Evolutionary conservation across 495 filamentous ascomycete genomes (phyloP).

Genomic region (Cudoniella acicularis): DNA sequence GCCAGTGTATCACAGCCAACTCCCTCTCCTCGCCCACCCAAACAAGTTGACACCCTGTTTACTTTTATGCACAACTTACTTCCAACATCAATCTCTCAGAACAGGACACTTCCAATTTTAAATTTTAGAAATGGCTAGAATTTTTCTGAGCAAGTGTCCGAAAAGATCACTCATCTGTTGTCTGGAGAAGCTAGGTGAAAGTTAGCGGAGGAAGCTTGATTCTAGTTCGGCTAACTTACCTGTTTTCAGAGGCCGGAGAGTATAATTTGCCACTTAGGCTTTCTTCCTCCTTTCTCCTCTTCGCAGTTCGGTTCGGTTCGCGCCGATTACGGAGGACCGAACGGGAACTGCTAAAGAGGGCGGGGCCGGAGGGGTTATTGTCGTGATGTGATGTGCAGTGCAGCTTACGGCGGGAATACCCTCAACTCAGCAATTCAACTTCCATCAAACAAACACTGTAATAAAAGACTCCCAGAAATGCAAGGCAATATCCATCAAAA

Average conservation of each 20-base stretch:
- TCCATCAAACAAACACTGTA: background rate
- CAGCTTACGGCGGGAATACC: background rate
- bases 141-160: too few relatives aligned
- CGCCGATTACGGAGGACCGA: too few relatives aligned
- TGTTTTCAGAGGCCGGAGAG: too few relatives aligned
- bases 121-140: too few relatives aligned
- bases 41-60: too few relatives aligned
- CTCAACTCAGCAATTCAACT: background rate
- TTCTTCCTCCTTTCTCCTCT: background rate
- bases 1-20: too few relatives aligned
- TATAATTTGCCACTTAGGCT: background rate
- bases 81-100: too few relatives aligned
- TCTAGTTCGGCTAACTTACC: background rate
- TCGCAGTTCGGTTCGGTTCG: too few relatives aligned
- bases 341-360: background rate
- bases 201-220: background rate
- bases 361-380: background rate
- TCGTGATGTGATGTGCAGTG: background rate
- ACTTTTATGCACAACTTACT: too few relatives aligned
- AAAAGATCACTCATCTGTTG: too few relatives aligned
- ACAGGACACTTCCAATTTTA: too few relatives aligned
- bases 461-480: background rate
- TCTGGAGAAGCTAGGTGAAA: background rate
- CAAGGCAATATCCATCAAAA: background rate
- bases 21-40: too few relatives aligned